Evolutionary conservation across 352 stramenopile species (phyloP), one percentile per base, ranked within the genome.

Genomic region (Globisporangium spinosum): DNA sequence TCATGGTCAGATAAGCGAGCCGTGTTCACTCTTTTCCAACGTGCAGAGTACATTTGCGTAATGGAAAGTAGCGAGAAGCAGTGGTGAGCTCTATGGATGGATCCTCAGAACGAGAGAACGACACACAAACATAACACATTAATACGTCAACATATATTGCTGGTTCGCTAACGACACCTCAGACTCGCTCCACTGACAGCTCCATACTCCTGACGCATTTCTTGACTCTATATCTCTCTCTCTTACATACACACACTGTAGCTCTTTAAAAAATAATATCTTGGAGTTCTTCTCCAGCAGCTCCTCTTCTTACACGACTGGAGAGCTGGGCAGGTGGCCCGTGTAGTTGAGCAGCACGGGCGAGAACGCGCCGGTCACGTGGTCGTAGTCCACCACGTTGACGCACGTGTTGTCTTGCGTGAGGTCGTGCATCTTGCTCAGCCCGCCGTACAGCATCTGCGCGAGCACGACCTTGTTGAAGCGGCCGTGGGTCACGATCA

Each of bases 1-100:
- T 99, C 62, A 97, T 98, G 76, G 96, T 98, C 59, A 78, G 88
- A 80, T 96, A 96, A 93, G 78, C 70, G 27, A 17, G 23, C n/a
- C 2, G 34, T 6, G 35, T 43, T 43, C 12, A 13, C 35, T 43
- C 35, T 43, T 43, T 17, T 43, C 35, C 35, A 15, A 43, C 10
- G 35, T 43, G 40, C 40, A 49, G 40, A 49, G 4, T n/a, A 15
- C 40, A 49, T 20, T 49, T 49, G 40, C 40, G 40, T n/a, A 49
- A 15, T 20, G 15, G 40, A 49, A 15, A n/a, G 15, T 20, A 17
- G 15, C 40, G 15, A 49, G 7, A 20, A 51, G 2, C 43, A 51
- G 9, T n/a, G 43, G 43, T 3, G 43, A 51, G 43, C 43, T 51
- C 17, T 22, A 51, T 51, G 43, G 43, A 51, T 12, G 49, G n/a